Evolutionary conservation across 2,329 filamentous ascomycete genomes (phyloP).

Genomic region (Zopfia rhizophila): DNA sequence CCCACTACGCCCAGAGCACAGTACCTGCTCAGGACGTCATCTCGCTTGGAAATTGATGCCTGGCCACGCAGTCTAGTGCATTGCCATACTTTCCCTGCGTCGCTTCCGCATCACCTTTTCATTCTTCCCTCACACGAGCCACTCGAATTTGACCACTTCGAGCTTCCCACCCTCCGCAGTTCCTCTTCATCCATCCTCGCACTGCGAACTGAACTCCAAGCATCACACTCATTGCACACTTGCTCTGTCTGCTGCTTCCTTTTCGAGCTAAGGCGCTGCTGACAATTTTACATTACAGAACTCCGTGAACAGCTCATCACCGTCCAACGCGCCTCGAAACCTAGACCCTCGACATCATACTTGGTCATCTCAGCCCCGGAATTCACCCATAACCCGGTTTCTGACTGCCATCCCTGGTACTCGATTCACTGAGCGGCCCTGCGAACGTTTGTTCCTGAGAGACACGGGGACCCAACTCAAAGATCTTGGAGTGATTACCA

Average conservation of each 20-base stretch:
- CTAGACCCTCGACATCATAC: background rate
- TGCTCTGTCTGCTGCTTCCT: no score
- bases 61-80: slow-evolving; percentile 8
- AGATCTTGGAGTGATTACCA: slow-evolving; percentile 31
- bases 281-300: no score
- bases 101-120: slow-evolving; percentile 1
- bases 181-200: no score
- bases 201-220: no score
- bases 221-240: no score
- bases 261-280: no score
- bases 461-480: slow-evolving; percentile 11
- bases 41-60: background rate
- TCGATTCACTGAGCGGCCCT: background rate
- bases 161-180: no score
- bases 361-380: background rate
- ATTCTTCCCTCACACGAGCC: background rate
- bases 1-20: background rate
- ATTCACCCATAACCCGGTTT: background rate
- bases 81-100: slow-evolving; percentile 3
- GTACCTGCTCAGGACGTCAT: background rate
- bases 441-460: slow-evolving; percentile 5
- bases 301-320: no score
- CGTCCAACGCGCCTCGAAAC: background rate
- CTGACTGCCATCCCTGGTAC: background rate
- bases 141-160: no score